Percentiles rank a stretch among this genome's conserved stretches.
Conservation (phyloP, 371 early-diverging fungal species). For the Mucor mucedo region DNA sequence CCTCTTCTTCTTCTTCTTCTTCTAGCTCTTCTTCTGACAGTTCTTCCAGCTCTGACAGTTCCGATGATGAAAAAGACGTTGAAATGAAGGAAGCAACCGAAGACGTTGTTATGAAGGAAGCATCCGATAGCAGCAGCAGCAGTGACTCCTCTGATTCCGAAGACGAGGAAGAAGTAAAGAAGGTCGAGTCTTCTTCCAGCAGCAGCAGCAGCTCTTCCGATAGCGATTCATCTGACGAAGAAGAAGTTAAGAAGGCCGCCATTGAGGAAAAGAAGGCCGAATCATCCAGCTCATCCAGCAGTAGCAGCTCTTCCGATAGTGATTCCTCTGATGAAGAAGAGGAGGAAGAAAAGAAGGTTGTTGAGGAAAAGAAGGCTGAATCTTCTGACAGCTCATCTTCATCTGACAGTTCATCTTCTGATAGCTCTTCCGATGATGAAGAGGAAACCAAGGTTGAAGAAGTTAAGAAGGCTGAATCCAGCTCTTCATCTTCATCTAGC, state of each 20-base stretch:
- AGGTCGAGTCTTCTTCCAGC: not conserved
- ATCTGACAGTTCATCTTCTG: conserved; percentile 12
- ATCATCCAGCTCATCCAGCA: conserved; percentile 4
- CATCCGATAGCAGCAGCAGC: conserved; percentile 6
- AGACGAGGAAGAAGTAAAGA: conserved; percentile 13
- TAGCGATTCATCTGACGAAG: conserved; percentile 5
- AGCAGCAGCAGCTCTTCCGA: conserved; percentile 20
- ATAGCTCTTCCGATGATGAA: conserved; percentile 22
- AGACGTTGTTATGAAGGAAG: no score
- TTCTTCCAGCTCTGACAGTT: conserved; percentile 26
- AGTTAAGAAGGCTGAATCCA: conserved; percentile 23
- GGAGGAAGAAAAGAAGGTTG: not conserved
- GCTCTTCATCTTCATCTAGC: conserved; percentile 6
- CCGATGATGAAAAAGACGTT: conserved; percentile 20
- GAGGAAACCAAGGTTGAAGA: conserved; percentile 17
- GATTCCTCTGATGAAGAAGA: conserved; percentile 24
- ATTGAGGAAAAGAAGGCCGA: conserved; percentile 19
- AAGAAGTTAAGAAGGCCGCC: not conserved
- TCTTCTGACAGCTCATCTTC: conserved; percentile 4
- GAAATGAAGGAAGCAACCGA: not conserved
- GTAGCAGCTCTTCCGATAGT: not conserved
- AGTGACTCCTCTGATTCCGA: conserved; percentile 26
- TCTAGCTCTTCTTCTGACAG: conserved; percentile 15
- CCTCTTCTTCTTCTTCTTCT: not conserved
- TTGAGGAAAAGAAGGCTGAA: conserved; percentile 25